A percentile compares a stretch with the other conserved stretches of the same genome.
These are phyloP conservation scores for Paecilomyces variotii DNA, from an alignment of 2,329 filamentous ascomycete genomes.

Conservation along the genomic window DNA sequence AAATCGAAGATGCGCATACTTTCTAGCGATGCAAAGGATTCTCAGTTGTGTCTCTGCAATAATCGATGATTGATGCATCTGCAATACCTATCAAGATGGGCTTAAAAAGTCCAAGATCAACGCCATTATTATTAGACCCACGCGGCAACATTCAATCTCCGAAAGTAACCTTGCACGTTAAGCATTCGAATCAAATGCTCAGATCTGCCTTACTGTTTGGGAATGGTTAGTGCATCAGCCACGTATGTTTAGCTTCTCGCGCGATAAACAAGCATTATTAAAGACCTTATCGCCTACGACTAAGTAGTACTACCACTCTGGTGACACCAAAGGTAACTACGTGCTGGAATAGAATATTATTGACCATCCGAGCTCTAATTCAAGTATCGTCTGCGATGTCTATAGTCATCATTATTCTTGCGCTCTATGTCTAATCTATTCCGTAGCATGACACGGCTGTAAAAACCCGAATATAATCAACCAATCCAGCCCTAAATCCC, in stretches of 20 bases:
- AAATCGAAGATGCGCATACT: too few relatives aligned
- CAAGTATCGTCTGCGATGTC: background rate
- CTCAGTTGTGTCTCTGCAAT: too few relatives aligned
- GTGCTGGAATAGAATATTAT: too few relatives aligned
- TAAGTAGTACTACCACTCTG: too few relatives aligned
- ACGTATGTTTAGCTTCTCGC: background rate
- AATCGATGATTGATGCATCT: too few relatives aligned
- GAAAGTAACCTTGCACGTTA: too few relatives aligned
- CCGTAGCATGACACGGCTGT: background rate
- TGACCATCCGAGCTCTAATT: background rate
- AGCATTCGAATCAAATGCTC: background rate
- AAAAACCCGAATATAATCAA: background rate
- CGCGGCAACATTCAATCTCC: too few relatives aligned
- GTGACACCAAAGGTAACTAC: too few relatives aligned
- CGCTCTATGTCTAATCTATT: background rate
- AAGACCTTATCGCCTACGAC: background rate
- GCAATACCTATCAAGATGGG: too few relatives aligned
- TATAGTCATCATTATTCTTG: background rate
- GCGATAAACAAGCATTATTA: background rate
- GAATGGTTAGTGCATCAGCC: background rate
- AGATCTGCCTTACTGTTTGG: background rate
- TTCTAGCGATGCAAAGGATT: too few relatives aligned
- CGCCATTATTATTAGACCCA: too few relatives aligned
- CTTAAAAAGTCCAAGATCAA: too few relatives aligned
- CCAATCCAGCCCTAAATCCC: slow-evolving; percentile 4